Conservation (phyloP, 768 basidiomycete genomes). For the Suillus brevipes region DNA sequence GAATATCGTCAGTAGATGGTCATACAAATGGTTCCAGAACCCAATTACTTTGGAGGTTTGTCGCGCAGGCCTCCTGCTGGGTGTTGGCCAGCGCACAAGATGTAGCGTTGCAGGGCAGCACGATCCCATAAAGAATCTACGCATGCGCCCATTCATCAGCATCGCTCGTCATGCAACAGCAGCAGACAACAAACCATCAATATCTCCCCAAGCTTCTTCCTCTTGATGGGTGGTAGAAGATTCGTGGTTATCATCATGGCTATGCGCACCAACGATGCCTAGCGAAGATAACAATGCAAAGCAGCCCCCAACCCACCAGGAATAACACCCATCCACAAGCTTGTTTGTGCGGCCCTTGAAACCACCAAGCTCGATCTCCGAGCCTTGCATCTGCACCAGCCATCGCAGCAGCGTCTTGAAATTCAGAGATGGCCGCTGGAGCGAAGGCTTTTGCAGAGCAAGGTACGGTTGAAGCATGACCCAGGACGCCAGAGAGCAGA, state of each 20-base stretch:
- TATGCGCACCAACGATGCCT: constrained; percentile 39
- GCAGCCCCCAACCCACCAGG: constrained; percentile 98
- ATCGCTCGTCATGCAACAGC: neutral
- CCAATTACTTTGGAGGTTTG: constrained; percentile 86
- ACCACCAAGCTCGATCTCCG: constrained; percentile 81
- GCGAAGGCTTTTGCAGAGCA: constrained; percentile 16
- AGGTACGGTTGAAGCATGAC: constrained; percentile 68
- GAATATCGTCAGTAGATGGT: constrained; percentile 1
- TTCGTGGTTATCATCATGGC: constrained; percentile 24
- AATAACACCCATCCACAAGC: constrained; percentile 98
- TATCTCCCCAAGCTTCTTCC: constrained; percentile 65
- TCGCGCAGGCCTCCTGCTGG: constrained; percentile 87
- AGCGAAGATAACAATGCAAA: constrained; percentile 75
- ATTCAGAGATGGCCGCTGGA: constrained; percentile 49
- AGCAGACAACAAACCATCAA: constrained; percentile 49
- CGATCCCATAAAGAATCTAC: constrained; percentile 56
- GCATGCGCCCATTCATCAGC: constrained; percentile 25
- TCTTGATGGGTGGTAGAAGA: constrained; percentile 13
- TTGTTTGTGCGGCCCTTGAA: constrained; percentile 96
- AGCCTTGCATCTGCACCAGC: constrained; percentile 85
- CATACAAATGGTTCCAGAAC: neutral
- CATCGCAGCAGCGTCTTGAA: constrained; percentile 66
- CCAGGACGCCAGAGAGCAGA: constrained; percentile 88
- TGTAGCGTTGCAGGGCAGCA: constrained; percentile 80
- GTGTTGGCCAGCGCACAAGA: constrained; percentile 83